Base-by-base conservation (phyloP, 1,284 basidiomycete genomes). In the Cryptococcus hybrid region DNA sequence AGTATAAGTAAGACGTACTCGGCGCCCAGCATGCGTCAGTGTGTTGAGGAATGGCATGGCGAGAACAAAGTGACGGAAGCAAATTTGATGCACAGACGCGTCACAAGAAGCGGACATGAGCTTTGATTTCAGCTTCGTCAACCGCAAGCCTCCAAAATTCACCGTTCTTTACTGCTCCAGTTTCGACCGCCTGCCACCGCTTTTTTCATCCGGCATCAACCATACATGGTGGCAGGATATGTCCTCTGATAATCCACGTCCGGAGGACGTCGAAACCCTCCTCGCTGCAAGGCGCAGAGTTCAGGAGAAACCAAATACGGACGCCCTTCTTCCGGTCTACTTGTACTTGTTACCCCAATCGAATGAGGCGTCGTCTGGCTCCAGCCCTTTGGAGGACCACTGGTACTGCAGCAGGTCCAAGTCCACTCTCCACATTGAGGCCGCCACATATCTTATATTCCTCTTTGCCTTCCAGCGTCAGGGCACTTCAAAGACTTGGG, bases 371-470 rank as follows among this genome's bases (percentile, higher is more conserved):
- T 55, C 69, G 1, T 57, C 62, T 1, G 53, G 60, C 13, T 56
- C 62, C 5, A 43, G 57, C 1, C 51, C 54, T 2, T 36, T 39
- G 15, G 15, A 54, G 15, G 47, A 60, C 2, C 76, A 77, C 51
- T 77, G 73, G 71, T 76, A 68, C 59, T 77, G 76, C 58, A 2
- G 62, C 5, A 62, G 66, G 44, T 61, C 67, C 1, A 47, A 54
- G 1, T 63, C 61, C 7, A 40, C 51, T 1, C 52, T 71, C 9
- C 65, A 69, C 51, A 52, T 56, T 3, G 62, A 71, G 38, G 84
- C 86, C 1, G 89, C 91, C 0, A 86, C 84, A 0, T 94, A 90
- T 77, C 82, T 90, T 50, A 80, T 92, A 52, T 84, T 89, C 59
- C 76, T 93, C 47, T 87, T 88, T 67, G 90, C 90, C 3, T 93